These are phyloP conservation scores for Fusarium abutilonis DNA, from an alignment of 2,329 filamentous ascomycete species.

Conservation along the genomic window DNA sequence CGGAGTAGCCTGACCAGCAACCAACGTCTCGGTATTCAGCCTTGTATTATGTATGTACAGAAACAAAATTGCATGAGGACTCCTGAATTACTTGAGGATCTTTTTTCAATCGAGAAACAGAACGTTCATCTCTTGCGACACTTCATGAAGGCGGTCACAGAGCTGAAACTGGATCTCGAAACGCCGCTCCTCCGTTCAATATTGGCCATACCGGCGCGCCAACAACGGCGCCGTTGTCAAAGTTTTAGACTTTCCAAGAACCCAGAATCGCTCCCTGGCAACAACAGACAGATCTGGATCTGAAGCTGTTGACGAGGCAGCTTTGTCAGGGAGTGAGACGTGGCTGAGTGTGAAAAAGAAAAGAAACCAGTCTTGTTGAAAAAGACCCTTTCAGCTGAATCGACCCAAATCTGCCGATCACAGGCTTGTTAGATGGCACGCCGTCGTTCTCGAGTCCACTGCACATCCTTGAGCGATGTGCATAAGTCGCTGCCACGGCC, in stretches of 20 bases:
- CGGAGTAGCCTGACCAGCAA: conserved; percentile 3
- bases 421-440: conserved; percentile 7
- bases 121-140: conserved; percentile 5
- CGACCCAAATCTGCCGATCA: conserved; percentile 8
- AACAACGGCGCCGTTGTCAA: conserved; percentile 10
- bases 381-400: conserved; percentile 23
- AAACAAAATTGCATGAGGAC: conserved; percentile 10
- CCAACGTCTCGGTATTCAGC: conserved; percentile 24
- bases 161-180: conserved; percentile 35
- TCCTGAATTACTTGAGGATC: neutral
- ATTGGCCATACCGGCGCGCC: conserved; percentile 4
- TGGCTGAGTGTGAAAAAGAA: conserved; percentile 1
- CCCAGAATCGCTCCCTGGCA: neutral
- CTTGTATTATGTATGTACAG: conserved; percentile 3
- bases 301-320: neutral
- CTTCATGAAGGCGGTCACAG: conserved; percentile 17
- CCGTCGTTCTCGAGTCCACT: conserved; percentile 22
- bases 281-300: neutral
- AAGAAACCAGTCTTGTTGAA: conserved; percentile 4
- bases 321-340: neutral
- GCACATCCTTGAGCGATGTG: neutral
- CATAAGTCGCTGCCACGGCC: neutral
- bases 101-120: neutral
- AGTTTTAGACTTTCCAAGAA: conserved; percentile 6
- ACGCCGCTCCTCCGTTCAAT: conserved; percentile 12